phyloP scores from a whole-genome alignment of 75 land plant species.

The Picea glauca region DNA sequence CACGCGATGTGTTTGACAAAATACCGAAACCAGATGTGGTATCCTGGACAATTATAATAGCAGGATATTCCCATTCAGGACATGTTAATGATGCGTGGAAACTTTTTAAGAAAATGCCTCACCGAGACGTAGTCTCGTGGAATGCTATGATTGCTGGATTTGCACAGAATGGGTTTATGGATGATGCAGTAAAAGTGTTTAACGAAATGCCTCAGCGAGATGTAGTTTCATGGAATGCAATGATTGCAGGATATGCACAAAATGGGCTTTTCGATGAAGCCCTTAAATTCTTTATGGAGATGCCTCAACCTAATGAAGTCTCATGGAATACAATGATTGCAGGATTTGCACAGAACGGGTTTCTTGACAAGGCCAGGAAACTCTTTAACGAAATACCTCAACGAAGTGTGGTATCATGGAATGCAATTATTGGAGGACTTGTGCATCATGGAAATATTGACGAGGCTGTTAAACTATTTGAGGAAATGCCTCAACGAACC shows the following conservation, averaged over 20 bases:
- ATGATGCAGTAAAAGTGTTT: constrained; percentile 32
- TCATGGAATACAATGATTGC: neutral
- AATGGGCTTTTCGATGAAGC: constrained; percentile 24
- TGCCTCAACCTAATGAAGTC: constrained; percentile 3
- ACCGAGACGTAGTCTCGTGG: constrained; percentile 37
- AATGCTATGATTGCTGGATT: constrained; percentile 46
- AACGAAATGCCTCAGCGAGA: constrained; percentile 36
- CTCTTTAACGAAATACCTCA: neutral
- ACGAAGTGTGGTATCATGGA: no score
- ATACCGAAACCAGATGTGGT: constrained; percentile 20
- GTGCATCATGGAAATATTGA: neutral
- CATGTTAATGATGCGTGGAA: neutral
- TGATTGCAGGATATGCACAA: constrained; percentile 30
- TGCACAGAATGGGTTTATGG: constrained; percentile 23
- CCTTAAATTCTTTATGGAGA: no score
- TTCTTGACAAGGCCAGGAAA: no score
- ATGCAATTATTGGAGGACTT: no score
- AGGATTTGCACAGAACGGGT: neutral
- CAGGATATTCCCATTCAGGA: constrained; percentile 1
- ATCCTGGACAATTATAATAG: constrained; percentile 33
- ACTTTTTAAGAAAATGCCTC: no score
- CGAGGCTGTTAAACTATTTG: neutral
- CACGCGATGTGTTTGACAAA: constrained; percentile 39
- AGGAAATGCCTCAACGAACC: neutral
- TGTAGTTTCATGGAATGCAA: constrained; percentile 48